phyloP scores from a whole-genome alignment of 306 rosid genomes.

The Comarum palustre region DNA sequence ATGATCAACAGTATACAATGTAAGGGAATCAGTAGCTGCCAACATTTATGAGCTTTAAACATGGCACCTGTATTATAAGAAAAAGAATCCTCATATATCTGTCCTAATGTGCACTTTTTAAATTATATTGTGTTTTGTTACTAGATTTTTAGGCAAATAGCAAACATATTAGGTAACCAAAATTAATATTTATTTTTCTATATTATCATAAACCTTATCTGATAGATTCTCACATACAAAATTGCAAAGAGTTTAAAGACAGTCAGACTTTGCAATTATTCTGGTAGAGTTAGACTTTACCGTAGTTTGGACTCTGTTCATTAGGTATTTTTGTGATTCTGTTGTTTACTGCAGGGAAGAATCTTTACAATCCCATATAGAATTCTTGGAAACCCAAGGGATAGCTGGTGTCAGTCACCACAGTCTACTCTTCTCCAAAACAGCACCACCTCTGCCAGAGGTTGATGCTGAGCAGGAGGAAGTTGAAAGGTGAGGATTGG shows the following conservation, averaged over 20 bases:
- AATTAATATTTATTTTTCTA: background rate
- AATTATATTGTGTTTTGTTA: background rate
- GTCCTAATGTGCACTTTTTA: background rate
- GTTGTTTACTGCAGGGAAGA: conserved; percentile 48
- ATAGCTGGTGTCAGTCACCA: conserved; percentile 95
- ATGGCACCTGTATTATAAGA: background rate
- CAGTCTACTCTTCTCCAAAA: conserved; percentile 82
- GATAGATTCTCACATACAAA: background rate
- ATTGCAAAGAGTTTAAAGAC: background rate
- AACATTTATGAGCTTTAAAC: background rate
- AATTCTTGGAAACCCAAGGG: conserved; percentile 65
- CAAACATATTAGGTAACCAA: background rate
- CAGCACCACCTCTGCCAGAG: conserved; percentile 61
- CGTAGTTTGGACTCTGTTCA: background rate
- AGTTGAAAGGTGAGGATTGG: conserved; percentile 46
- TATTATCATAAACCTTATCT: background rate
- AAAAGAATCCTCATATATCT: background rate
- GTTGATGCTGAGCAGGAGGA: conserved; percentile 50
- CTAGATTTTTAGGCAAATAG: background rate
- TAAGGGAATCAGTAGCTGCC: conserved; percentile 29
- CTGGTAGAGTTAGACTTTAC: background rate
- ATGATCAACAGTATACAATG: conserved; percentile 61
- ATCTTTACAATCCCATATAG: conserved; percentile 50
- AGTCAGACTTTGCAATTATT: background rate
- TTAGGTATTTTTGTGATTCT: conserved; percentile 5